phyloP scores from a whole-genome alignment of 2,329 filamentous ascomycete species.

The Fusarium pseudograminearum region DNA sequence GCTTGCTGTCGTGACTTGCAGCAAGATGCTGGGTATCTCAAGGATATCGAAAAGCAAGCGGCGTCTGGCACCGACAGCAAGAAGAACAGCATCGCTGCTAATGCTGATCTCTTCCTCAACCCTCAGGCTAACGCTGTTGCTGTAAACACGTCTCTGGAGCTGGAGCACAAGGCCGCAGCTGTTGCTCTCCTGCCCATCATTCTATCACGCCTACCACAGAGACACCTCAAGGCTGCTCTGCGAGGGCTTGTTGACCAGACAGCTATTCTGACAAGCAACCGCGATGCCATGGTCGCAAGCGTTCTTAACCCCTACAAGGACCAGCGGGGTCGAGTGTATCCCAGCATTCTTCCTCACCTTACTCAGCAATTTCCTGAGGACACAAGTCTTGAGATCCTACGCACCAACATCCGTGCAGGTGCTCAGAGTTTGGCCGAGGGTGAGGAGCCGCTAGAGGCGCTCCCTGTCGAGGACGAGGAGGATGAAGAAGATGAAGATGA shows the following conservation, averaged over 20 bases:
- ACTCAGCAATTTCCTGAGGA: constrained; percentile 72
- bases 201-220: constrained; percentile 72
- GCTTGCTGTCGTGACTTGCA: constrained; percentile 82
- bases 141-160: constrained; percentile 53
- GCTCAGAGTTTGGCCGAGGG: constrained; percentile 42
- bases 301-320: constrained; percentile 81
- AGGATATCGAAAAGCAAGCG: constrained; percentile 51
- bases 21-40: constrained; percentile 63
- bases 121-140: constrained; percentile 52
- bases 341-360: constrained; percentile 85
- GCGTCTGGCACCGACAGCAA: constrained; percentile 48
- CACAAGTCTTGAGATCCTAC: constrained; percentile 77
- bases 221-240: constrained; percentile 75
- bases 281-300: constrained; percentile 81
- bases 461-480: constrained; percentile 45
- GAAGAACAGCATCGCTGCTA: constrained; percentile 63
- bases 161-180: constrained; percentile 68
- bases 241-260: constrained; percentile 84
- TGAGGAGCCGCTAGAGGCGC: constrained; percentile 40
- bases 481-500: constrained; percentile 56
- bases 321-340: constrained; percentile 71
- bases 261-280: constrained; percentile 76
- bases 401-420: constrained; percentile 66
- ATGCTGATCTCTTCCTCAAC: constrained; percentile 78
- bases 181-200: constrained; percentile 70